Evolutionary conservation across 768 basidiomycete genomes (phyloP).

Genomic region (Phanerochaete carnosa): DNA sequence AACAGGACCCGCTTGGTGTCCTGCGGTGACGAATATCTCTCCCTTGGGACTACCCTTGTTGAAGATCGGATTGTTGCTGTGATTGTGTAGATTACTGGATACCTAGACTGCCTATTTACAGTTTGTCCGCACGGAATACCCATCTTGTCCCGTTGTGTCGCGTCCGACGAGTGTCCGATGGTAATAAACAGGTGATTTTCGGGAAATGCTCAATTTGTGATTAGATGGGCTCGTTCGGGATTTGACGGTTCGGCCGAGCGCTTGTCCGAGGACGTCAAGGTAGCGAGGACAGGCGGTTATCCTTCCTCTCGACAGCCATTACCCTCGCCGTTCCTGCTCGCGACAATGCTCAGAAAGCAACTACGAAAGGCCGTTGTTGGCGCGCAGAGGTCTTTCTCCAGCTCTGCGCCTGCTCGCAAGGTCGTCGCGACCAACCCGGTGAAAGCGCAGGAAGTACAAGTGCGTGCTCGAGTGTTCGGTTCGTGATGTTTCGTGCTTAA

Average conservation of each 20-base stretch:
- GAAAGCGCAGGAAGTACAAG: conserved; percentile 82
- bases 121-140: no score
- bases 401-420: conserved; percentile 54
- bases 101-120: no score
- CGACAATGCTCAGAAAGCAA: conserved; percentile 62
- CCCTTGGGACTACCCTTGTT: background rate
- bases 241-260: conserved; percentile 17
- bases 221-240: conserved; percentile 10
- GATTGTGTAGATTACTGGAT: no score
- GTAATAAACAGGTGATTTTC: conserved; percentile 10
- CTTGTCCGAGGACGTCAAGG: background rate
- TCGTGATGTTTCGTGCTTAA: background rate
- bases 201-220: conserved; percentile 9
- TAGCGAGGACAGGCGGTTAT: background rate
- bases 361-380: conserved; percentile 51
- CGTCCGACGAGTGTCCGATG: background rate
- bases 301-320: conserved; percentile 13
- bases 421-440: conserved; percentile 71
- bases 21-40: conserved; percentile 7
- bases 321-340: conserved; percentile 12
- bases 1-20: conserved; percentile 12
- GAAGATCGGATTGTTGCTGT: background rate
- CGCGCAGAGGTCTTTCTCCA: conserved; percentile 60
- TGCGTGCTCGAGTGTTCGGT: conserved; percentile 27
- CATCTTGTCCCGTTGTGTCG: no score